Evolutionary conservation across 805 yeast genomes (phyloP).

Genomic region (Saccharomycopsis microspora): DNA sequence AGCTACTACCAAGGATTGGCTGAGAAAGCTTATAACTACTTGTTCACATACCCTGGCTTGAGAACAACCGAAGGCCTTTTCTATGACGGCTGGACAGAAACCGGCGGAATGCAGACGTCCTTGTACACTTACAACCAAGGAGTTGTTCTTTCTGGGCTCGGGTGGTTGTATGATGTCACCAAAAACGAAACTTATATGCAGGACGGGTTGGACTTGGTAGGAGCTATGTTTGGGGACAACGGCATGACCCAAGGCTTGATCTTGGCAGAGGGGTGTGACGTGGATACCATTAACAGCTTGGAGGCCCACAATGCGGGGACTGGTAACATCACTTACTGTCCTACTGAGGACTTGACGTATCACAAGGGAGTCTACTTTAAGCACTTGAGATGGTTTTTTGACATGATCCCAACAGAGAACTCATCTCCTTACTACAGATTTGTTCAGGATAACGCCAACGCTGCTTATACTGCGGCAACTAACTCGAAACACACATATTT

Average conservation of each 20-base stretch:
- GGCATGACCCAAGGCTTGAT: not conserved
- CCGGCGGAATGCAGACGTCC: not conserved
- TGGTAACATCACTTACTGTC: not conserved
- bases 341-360: not conserved
- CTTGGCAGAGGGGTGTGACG: not conserved
- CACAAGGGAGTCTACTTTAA: not conserved
- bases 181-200: not conserved
- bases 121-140: conserved; percentile 2
- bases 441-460: conserved; percentile 3
- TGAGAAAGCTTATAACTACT: not conserved
- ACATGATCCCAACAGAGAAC: not conserved
- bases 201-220: not conserved
- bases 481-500: not conserved
- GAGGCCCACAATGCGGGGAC: not conserved
- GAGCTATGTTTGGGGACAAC: not conserved
- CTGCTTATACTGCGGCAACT: not conserved
- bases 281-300: not conserved
- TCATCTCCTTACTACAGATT: not conserved
- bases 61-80: not conserved
- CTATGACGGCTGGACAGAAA: not conserved
- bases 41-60: not conserved
- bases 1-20: not conserved
- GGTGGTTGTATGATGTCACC: not conserved
- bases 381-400: not conserved
- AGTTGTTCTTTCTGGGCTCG: not conserved